Evolutionary conservation across 1,284 basidiomycete species (phyloP).

Genomic region (Butyriboletus appendiculatus): DNA sequence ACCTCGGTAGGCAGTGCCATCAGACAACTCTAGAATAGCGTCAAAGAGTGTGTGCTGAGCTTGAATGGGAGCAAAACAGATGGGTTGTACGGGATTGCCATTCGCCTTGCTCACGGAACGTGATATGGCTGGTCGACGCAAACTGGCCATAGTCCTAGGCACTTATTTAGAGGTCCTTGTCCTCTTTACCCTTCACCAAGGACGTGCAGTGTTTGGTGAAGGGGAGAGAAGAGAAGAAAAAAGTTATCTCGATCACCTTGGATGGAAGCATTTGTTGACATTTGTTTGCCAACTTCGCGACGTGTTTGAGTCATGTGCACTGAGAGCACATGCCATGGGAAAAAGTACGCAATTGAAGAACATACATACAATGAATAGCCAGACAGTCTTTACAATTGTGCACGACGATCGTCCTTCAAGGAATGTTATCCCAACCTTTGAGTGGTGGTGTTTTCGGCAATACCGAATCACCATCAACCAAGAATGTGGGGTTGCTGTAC

Average conservation of each 20-base stretch:
- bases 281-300: constrained; percentile 23
- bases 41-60: constrained; percentile 39
- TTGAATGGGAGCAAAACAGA: constrained; percentile 45
- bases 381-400: background rate
- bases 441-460: constrained; percentile 1
- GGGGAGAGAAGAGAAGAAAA: constrained; percentile 43
- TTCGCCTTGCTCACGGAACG: constrained; percentile 46
- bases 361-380: too few relatives aligned
- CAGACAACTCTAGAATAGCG: constrained; percentile 86
- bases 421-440: background rate
- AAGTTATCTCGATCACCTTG: constrained; percentile 2
- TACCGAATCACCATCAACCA: constrained; percentile 8
- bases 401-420: background rate
- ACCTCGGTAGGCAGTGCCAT: constrained; percentile 88
- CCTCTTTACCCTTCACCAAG: constrained; percentile 60
- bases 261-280: constrained; percentile 23
- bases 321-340: background rate
- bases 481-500: constrained; percentile 1
- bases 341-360: background rate
- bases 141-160: constrained; percentile 29
- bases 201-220: constrained; percentile 40
- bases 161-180: constrained; percentile 23
- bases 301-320: constrained; percentile 3
- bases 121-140: constrained; percentile 46
- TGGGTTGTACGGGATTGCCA: constrained; percentile 52